Base-by-base conservation (phyloP, 306 rosid genomes). In the Lathyrus sativus region DNA sequence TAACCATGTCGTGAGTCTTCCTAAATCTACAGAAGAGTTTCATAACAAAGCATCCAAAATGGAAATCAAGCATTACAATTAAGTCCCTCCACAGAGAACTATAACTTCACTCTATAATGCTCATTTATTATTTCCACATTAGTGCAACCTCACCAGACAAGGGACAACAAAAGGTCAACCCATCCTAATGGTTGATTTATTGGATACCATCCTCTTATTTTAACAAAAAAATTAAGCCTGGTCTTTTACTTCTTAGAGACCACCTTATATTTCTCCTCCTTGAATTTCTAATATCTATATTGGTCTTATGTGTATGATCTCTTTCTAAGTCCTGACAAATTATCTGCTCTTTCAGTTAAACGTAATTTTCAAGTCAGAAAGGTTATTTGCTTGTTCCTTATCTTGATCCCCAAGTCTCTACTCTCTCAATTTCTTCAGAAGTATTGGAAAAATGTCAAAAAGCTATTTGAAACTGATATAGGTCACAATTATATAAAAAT, bases 341-440 rank as follows among this genome's bases (percentile, higher is more conserved):
- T 35, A 60, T 35, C 45, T 37, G 42, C 26, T 33, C 45, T n/a
- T 22, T 53, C 59, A 11, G 35, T 22, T 29, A 6, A 55, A 55
- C 37, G 15, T 55, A 55, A 3, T 55, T 56, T 56, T 56, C 18
- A 12, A 38, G 7, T 56, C 39, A 28, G 9, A 56, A 56, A 56
- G 62, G 62, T 56, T 56, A 29, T 6, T 63, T 63, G 18, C 54
- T 6, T 22, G n/a, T 63, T 63, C 19, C 54, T 63, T 63, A 42
- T 42, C 18, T 24, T 43, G 55, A 43, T 63, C 54, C 12, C n/a
- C 54, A 42, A 63, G 12, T 13, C n/a, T 22, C 39, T 13, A 43
- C 39, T 43, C 38, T 42, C 18, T 10, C 11, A 11, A 6, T 15
- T 60, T 37, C 18, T 62, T 63, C 37, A 2, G 43, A 43, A 63